Evolutionary conservation across 2,329 filamentous ascomycete species (phyloP).

Genomic region (Penicillium sp.): DNA sequence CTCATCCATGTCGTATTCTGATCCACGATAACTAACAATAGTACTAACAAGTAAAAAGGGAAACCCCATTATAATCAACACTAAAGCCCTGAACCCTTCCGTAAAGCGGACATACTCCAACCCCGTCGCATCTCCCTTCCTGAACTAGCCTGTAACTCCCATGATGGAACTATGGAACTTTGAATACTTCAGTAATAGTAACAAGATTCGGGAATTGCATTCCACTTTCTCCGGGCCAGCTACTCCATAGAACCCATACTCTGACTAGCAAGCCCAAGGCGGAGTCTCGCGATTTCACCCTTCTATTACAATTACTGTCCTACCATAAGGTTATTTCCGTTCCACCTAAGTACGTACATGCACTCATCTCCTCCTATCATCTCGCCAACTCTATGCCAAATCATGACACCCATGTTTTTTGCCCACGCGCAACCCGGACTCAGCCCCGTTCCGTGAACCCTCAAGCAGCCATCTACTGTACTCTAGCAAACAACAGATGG

Average conservation of each 20-base stretch:
- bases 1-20: neutral
- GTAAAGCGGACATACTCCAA: neutral
- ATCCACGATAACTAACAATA: neutral
- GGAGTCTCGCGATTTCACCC: neutral
- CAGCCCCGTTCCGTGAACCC: neutral
- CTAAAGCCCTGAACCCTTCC: no score
- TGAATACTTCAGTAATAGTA: neutral
- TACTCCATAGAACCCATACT: neutral
- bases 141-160: conserved; percentile 5
- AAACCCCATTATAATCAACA: neutral
- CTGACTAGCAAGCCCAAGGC: no score
- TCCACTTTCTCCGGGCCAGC: neutral
- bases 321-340: no score
- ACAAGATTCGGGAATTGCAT: neutral
- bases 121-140: conserved; percentile 21
- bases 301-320: no score
- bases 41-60: neutral
- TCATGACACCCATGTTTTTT: neutral
- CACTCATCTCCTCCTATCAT: neutral
- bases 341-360: no score
- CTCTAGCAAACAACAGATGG: conserved; percentile 4
- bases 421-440: conserved; percentile 10
- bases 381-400: neutral
- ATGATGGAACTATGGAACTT: neutral
- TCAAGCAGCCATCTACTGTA: no score